phyloP scores from a whole-genome alignment of 2,329 filamentous ascomycete species.

The Zasmidium citrigriseum region DNA sequence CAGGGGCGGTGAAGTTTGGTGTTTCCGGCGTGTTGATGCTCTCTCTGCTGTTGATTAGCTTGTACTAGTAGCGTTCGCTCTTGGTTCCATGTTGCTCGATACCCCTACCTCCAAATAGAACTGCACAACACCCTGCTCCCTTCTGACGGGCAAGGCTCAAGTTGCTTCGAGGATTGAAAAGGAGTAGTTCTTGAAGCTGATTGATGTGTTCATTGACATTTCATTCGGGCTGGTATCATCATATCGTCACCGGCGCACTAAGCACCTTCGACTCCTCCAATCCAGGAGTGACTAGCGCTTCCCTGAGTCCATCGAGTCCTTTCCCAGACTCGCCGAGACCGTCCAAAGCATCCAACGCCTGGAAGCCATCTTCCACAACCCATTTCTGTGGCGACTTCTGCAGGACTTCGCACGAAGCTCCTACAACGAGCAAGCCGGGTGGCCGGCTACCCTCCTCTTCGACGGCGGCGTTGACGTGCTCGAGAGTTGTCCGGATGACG shows the following conservation, averaged over 20 bases:
- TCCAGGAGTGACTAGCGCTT: constrained; percentile 23
- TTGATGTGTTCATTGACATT: no score
- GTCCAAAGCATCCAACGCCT: constrained; percentile 62
- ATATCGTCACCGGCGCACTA: constrained; percentile 10
- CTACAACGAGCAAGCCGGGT: constrained; percentile 84
- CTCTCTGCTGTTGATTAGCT: no score
- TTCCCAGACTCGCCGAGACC: constrained; percentile 31
- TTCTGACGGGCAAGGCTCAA: no score
- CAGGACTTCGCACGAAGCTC: constrained; percentile 78
- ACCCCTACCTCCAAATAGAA: no score
- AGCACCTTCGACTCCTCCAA: constrained; percentile 21
- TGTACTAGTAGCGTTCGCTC: no score
- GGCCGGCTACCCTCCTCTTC: constrained; percentile 87
- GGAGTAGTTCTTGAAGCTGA: no score
- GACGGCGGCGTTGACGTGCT: constrained; percentile 76
- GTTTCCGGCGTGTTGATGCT: no score
- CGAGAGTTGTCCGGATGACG: constrained; percentile 83
- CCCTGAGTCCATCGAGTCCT: constrained; percentile 33
- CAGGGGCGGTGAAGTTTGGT: no score
- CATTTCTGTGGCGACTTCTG: constrained; percentile 66
- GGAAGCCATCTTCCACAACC: constrained; percentile 86
- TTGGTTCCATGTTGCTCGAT: no score
- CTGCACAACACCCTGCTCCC: no score
- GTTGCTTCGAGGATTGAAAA: no score
- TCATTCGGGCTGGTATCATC: no score